Evolutionary conservation across 148 eudicot genomes (phyloP), one percentile per base, ranked within the genome.

Genomic region (Vaccinium corymbosum): DNA sequence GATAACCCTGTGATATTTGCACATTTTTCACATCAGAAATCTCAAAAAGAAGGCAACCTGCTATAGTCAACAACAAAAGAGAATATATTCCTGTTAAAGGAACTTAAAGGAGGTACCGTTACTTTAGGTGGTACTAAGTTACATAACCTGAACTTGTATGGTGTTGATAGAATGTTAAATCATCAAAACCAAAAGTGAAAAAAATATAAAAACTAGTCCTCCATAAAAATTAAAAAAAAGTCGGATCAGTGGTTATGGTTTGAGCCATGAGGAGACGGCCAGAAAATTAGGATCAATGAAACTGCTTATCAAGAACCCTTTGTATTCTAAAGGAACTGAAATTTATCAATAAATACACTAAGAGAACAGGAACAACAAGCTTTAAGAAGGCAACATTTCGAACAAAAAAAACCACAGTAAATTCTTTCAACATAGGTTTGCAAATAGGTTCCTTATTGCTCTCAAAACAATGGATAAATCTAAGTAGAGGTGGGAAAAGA

Each of bases 1-100:
- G 92, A 79, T 93, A 93, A 16, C 93, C 97, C 98, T 94, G 90
- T 52, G 49, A 76, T 15, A 81, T 48, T 19, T 10, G 64, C 84
- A 85, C 19, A 48, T 46, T 82, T 78, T 56, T 17, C 16, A 80
- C 70, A 68, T 80, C 70, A 85, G 70, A 79, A 71, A 71, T 53
- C n/a, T 57, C 13, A 4, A 5, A 42, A 17, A 22, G 79, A 82
- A 55, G 52, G 27, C 70, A 82, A 29, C 22, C 7, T 16, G 50
- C 66, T 68, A 72, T 72, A 1, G 71, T 25, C n/a, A 62, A 80
- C 22, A 27, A 52, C 50, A 71, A 64, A 52, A 82, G 8, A 81
- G 48, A 17, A 51, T 15, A 51, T 19, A 51, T 10, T 49, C 68
- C 3, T 7, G 7, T 70, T 27, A 9, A 12, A 81, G 14, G 66